Evolutionary conservation across 2,329 filamentous ascomycete species (phyloP), one percentile per base, ranked within the genome.

Genomic region (Aspergillus sp.): DNA sequence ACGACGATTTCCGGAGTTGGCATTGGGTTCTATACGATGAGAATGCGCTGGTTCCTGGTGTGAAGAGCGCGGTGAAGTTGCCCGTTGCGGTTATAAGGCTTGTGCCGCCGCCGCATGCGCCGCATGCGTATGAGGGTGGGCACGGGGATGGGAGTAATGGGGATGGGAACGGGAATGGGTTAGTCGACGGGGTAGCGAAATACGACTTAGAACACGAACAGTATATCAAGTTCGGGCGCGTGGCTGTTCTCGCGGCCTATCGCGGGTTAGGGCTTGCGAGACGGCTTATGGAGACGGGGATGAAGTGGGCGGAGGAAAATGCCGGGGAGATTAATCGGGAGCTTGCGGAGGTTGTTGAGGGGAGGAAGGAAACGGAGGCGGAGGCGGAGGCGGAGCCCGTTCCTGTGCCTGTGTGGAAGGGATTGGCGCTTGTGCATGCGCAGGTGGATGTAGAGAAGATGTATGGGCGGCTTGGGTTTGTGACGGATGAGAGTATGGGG

Each of bases 11-110:
- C 1, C 85, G 91, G 41, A 89, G 87, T 68, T 94, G 89, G 79
- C 93, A 97, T 77, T 97, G 92, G 91, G 89, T 97, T 31, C 82
- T 89, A n/a, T 97, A 96, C 76, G 52, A 87, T 84, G 73, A 61
- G n/a, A 43, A 78, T 68, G n/a, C 79, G 78, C 60, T 74, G 77
- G 38, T 71, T 83, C 57, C 19, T 31, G 53, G 17, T 13, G 22
- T 7, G 43, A 51, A 79, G 77, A n/a, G 77, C 80, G 54, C 76
- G 74, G 65, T 83, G 81, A 72, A 50, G 53, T 54, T 46, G 25
- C 86, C 92, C 52, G 87, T 94, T 57, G 92, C 89, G 7, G 92
- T 90, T 1, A 84, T 96, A 62, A 87, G 93, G 23, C 81, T 96
- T 11, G 90, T 96, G 0, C 93, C 93, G 0, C 92, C 92, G 55